Percentiles rank a stretch among this genome's conserved stretches.
Evolutionary conservation across 495 filamentous ascomycete species (phyloP).

Genomic region (Penicillium cosmopolitanum): DNA sequence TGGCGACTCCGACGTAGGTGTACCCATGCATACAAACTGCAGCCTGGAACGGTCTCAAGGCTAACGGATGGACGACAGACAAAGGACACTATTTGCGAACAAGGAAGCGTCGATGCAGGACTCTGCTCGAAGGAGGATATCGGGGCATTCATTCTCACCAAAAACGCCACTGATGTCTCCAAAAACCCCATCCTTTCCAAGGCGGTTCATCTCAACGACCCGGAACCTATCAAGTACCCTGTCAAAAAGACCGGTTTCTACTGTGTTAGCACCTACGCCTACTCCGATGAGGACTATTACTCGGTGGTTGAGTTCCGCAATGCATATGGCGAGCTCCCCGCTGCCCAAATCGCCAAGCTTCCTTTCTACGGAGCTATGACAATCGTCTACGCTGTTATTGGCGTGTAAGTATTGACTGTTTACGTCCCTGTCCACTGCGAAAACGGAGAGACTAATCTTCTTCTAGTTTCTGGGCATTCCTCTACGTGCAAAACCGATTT

Average conservation of each 20-base stretch:
- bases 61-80: slow-evolving; percentile 38
- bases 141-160: slow-evolving; percentile 81
- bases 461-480: slow-evolving; percentile 82
- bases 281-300: slow-evolving; percentile 63
- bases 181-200: slow-evolving; percentile 72
- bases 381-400: slow-evolving; percentile 89
- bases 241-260: slow-evolving; percentile 93
- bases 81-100: slow-evolving; percentile 77
- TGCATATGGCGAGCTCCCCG: slow-evolving; percentile 94
- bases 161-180: slow-evolving; percentile 70
- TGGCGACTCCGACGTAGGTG: slow-evolving; percentile 39
- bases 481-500: slow-evolving; percentile 91
- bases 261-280: slow-evolving; percentile 80
- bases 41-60: background rate
- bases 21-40: background rate
- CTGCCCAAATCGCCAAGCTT: slow-evolving; percentile 92
- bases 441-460: slow-evolving; percentile 21
- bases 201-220: slow-evolving; percentile 80
- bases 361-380: slow-evolving; percentile 97
- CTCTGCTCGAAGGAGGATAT: slow-evolving; percentile 74
- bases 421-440: background rate
- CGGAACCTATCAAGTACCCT: slow-evolving; percentile 73
- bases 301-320: slow-evolving; percentile 91
- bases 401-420: slow-evolving; percentile 53
- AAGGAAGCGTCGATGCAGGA: slow-evolving; percentile 62